Evolutionary conservation across 192 early-diverging fungal genomes (phyloP).

Genomic region (Umbelopsis ramanniana): DNA sequence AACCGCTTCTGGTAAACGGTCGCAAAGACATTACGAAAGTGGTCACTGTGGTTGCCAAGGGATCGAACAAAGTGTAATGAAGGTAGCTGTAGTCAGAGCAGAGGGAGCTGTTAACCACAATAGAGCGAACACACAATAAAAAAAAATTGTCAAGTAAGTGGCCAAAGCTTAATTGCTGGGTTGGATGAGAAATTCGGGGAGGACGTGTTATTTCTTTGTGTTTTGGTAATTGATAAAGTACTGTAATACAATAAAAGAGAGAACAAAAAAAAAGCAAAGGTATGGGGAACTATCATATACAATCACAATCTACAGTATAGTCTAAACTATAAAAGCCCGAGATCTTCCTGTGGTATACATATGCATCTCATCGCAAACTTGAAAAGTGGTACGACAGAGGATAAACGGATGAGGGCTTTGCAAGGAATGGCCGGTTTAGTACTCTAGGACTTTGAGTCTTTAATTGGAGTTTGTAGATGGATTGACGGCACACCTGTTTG

Average conservation of each 20-base stretch:
- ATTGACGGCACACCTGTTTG: constrained; percentile 27
- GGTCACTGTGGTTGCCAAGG: too few species aligned
- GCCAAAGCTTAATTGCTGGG: too few species aligned
- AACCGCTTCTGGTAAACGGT: background rate
- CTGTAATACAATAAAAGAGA: background rate
- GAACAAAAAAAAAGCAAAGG: background rate
- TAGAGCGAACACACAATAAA: too few species aligned
- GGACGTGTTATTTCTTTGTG: too few species aligned
- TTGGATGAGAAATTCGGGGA: too few species aligned
- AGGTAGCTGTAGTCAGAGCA: too few species aligned
- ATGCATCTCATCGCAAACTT: background rate
- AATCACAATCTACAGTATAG: constrained; percentile 18
- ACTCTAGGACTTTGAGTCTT: constrained; percentile 15
- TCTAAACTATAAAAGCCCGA: constrained; percentile 6
- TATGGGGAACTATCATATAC: constrained; percentile 10
- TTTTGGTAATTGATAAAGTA: too few species aligned
- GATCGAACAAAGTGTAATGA: too few species aligned
- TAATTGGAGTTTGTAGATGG: constrained; percentile 11
- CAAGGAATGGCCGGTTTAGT: background rate
- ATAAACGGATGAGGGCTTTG: background rate
- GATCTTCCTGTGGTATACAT: constrained; percentile 10
- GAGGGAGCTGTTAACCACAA: too few species aligned
- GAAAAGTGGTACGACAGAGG: background rate
- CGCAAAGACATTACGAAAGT: too few species aligned
- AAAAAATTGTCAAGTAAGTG: too few species aligned